Percentiles rank a stretch among this genome's conserved stretches.
phyloP scores from a whole-genome alignment of 768 basidiomycete species.

The Boletus speciosus region DNA sequence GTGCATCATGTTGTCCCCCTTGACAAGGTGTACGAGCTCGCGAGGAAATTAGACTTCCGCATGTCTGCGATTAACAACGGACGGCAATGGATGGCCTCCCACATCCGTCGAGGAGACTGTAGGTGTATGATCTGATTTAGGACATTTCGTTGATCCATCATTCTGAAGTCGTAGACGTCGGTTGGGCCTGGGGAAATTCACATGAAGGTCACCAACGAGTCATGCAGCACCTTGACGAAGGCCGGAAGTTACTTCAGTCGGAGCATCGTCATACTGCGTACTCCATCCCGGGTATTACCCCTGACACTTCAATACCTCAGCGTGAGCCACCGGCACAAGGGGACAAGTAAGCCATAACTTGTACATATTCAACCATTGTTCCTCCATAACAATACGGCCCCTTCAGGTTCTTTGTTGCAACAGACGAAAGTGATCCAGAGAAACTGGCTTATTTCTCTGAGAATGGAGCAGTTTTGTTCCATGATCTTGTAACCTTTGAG shows the following conservation, averaged over 20 bases:
- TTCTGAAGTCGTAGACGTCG: constrained; percentile 23
- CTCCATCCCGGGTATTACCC: constrained; percentile 14
- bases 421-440: constrained; percentile 36
- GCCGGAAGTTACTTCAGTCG: constrained; percentile 26
- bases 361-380: background rate
- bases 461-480: constrained; percentile 35
- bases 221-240: constrained; percentile 27
- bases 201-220: constrained; percentile 33
- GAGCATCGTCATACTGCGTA: constrained; percentile 13
- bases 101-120: constrained; percentile 41
- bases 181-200: constrained; percentile 33
- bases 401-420: constrained; percentile 31
- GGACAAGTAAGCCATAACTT: constrained; percentile 14
- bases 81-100: constrained; percentile 36
- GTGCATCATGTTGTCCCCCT: constrained; percentile 23
- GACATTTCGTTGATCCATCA: background rate
- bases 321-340: constrained; percentile 15
- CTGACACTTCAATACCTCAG: constrained; percentile 8
- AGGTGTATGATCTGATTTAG: constrained; percentile 1
- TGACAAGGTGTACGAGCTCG: constrained; percentile 24
- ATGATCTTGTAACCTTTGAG: constrained; percentile 38
- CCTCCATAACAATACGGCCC: background rate
- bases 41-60: constrained; percentile 21
- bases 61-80: constrained; percentile 25
- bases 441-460: constrained; percentile 29